Evolutionary conservation across 2,329 filamentous ascomycete species (phyloP), one percentile per base, ranked within the genome.

Genomic region (Sclerotinia sclerotiorum): DNA sequence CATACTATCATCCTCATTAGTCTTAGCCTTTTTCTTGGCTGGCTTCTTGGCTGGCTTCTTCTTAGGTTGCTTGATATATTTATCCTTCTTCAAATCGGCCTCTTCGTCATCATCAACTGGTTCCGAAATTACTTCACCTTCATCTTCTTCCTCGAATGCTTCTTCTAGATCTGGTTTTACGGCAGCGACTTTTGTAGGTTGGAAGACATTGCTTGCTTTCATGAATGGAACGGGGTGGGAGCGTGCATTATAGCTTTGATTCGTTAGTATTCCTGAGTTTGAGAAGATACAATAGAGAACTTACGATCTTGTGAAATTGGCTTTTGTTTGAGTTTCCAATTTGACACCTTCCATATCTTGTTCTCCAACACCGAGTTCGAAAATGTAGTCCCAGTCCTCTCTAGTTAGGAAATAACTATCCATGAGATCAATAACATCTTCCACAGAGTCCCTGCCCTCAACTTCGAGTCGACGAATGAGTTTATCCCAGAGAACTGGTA

Each of bases 121-220:
- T n/a, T 81, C 81, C 21, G 80, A 81, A 1, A 87, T 80, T 46
- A 88, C 88, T n/a, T 84, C 89, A 27, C 89, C 91, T 55, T 87
- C 87, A 57, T 97, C 94, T 6, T 93, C 93, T 74, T 97, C 94
- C 61, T 98, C 94, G 66, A 99, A 90, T 2, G 94, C 95, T 80
- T 99, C 95, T 80, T 99, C 95, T 44, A 99, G 85, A 80, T 99
- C 95, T 0, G 95, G 96, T 70, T 90, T 91, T 60, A 94, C 93
- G 79, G 88, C 88, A 35, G 87, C 82, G 52, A 84, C 81, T 75
- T 88, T 90, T 21, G 92, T 93, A 5, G 92, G 88, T 4, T 88
- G 90, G 13, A 87, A 79, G 21, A 95, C 85, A 72, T 85, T 92
- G 74, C 87, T 93, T 2, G 94, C 92, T 80, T 97, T 98, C 88